Conservation (phyloP, 179 eudicot genomes). For the Drosera spatulata region DNA sequence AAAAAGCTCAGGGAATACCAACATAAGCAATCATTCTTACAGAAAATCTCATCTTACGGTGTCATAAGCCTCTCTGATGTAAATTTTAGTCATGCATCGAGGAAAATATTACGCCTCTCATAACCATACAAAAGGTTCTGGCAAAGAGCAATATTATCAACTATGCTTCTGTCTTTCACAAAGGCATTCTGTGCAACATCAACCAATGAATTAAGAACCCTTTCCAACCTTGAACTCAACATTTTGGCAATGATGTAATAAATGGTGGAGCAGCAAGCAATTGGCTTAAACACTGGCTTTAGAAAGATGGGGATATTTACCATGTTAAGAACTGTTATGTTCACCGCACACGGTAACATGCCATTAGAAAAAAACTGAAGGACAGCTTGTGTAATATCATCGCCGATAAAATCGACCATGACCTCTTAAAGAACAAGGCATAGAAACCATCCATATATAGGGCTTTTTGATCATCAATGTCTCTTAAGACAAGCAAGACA, state of each 20-base stretch:
- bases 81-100: not conserved
- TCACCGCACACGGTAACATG: not conserved
- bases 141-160: not conserved
- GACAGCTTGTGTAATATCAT: too few relatives aligned
- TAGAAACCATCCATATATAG: too few relatives aligned
- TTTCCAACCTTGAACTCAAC: not conserved
- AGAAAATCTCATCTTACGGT: not conserved
- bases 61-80: slow-evolving; percentile 3
- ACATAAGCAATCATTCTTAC: not conserved
- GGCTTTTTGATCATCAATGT: too few relatives aligned
- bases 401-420: too few relatives aligned
- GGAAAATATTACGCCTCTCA: not conserved
- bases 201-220: not conserved
- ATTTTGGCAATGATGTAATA: not conserved
- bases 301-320: too few relatives aligned
- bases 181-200: not conserved
- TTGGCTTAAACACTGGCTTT: not conserved
- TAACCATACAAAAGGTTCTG: not conserved
- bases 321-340: not conserved
- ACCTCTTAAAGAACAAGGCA: too few relatives aligned
- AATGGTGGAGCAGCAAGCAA: not conserved
- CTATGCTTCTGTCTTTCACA: not conserved
- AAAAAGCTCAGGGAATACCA: not conserved
- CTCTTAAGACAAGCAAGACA: too few relatives aligned
- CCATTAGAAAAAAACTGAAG: too few relatives aligned